phyloP scores from a whole-genome alignment of 495 filamentous ascomycete species.

The Tuber aestivum region DNA sequence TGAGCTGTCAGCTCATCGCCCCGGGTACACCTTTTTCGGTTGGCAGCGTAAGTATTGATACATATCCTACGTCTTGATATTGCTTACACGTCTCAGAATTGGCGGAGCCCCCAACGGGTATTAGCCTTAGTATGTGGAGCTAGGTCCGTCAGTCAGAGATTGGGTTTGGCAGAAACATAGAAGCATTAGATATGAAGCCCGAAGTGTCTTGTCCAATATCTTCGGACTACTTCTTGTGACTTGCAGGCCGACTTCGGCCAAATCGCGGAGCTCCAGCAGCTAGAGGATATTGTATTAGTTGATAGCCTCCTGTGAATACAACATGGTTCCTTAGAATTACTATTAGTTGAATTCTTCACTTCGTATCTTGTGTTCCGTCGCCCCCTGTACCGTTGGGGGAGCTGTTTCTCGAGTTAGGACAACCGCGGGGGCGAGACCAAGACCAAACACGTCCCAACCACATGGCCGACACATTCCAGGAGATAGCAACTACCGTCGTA shows the following conservation, averaged over 20 bases:
- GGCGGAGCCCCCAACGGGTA: background rate
- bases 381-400: background rate
- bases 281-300: background rate
- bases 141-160: background rate
- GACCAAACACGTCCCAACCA: background rate
- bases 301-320: background rate
- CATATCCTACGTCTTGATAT: background rate
- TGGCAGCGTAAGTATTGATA: background rate
- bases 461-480: background rate
- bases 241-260: background rate
- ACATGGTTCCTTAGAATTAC: background rate
- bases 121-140: background rate
- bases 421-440: background rate
- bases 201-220: background rate
- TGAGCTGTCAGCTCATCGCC: background rate
- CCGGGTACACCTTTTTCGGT: background rate
- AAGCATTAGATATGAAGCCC: background rate
- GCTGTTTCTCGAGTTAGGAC: background rate
- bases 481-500: background rate
- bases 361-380: background rate
- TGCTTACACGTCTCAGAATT: background rate
- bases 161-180: background rate
- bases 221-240: background rate
- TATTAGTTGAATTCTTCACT: background rate
- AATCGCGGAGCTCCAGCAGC: background rate